phyloP scores from a whole-genome alignment of 169 alveolate species.

The Perkinsus marinus region DNA sequence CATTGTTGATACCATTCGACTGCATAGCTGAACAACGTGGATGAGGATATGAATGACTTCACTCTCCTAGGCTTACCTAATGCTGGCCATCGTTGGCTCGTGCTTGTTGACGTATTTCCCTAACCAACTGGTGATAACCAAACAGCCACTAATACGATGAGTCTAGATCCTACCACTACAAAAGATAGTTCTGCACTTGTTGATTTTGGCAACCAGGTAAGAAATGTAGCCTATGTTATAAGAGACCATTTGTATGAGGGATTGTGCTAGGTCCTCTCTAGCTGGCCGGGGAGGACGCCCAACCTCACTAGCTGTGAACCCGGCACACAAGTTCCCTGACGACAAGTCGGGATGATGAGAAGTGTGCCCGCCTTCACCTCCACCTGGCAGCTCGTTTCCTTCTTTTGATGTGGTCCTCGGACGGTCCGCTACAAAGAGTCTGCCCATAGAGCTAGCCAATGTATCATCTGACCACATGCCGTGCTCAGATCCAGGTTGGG shows the following conservation, averaged over 20 bases:
- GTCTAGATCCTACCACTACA: not conserved
- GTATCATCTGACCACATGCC: not conserved
- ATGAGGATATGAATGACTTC: slow-evolving; percentile 16
- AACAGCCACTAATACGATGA: not conserved
- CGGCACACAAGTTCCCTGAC: not conserved
- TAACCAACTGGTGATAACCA: slow-evolving; percentile 35
- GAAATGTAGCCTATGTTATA: slow-evolving; percentile 56
- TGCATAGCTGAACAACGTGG: slow-evolving; percentile 7
- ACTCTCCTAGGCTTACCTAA: slow-evolving; percentile 11
- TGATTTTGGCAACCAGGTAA: slow-evolving; percentile 39
- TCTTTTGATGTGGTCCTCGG: not conserved
- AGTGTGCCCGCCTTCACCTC: not conserved
- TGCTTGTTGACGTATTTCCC: slow-evolving; percentile 57
- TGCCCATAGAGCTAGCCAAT: not conserved
- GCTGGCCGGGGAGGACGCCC: not conserved
- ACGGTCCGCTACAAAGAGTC: not conserved
- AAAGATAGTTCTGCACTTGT: slow-evolving; percentile 12
- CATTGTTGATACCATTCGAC: not conserved
- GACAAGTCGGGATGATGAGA: not conserved
- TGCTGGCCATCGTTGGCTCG: slow-evolving; percentile 45
- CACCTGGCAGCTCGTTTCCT: not conserved
- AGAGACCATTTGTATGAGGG: slow-evolving; percentile 52
- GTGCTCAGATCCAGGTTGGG: not conserved
- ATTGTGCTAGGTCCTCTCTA: slow-evolving; percentile 49
- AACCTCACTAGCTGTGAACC: not conserved